Evolutionary conservation across 306 rosid genomes (phyloP), one percentile per base, ranked within the genome.

Genomic region (Fragaria ananassa): DNA sequence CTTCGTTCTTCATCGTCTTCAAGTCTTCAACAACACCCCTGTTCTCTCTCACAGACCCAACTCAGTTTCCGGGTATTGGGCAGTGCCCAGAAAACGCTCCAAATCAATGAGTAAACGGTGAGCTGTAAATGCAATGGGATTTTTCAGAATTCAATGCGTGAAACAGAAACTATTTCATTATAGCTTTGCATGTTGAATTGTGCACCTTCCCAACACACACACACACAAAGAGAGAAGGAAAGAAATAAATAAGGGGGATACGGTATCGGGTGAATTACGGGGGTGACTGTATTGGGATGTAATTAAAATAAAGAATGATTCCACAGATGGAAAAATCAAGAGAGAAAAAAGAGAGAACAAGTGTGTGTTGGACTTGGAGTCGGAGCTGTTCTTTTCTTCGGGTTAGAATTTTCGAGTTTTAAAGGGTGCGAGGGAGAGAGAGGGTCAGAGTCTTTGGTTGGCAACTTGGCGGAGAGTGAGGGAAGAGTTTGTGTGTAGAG

Each of bases 1-100:
- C 98, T 71, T 86, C 96, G 76, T 61, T 89, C 92, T 86, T 94
- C 97, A 90, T 95, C 68, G 60, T 64, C 67, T 65, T 49, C 54
- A 49, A 42, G 9, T 39, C 42, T 5, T 39, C 42, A 27, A 13
- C 17, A 57, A 65, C 46, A 25, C 18, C 19, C 5, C 67, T 39
- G 57, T 11, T 29, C 44, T 0, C 23, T 29, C 45, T 1, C 35
- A 50, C 31, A 29, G 31, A 29, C 31, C 31, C 31, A 29, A 29
- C 49, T 31, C 56, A 9, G 35, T 35, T 49, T 29, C 13, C 13
- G 51, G 76, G 23, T 21, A 50, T 60, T 70, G 66, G 53, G 27
- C 14, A 47, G 51, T 39, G 39, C 66, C 70, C 54, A 53, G 78
- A 80, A 71, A 76, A 78, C n/a, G 21, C 29, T 75, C 65, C 78